A percentile compares a stretch with the other conserved stretches of the same genome.
Conservation (phyloP, 345 rosid species). For the Rhodomyrtus tomentosa region DNA sequence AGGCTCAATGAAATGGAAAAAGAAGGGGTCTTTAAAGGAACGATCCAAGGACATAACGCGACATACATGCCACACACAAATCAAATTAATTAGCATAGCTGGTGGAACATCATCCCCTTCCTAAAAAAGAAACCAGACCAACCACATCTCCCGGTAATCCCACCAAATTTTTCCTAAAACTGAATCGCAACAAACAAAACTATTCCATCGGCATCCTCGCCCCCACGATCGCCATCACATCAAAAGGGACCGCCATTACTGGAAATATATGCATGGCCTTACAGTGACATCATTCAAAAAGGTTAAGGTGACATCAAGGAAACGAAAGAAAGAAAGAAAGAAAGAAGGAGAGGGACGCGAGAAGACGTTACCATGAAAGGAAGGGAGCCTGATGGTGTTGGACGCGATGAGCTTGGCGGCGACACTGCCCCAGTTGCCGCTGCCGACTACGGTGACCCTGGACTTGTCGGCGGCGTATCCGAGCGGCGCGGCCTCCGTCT, state of each 20-base stretch:
- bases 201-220: not conserved
- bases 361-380: constrained; percentile 52
- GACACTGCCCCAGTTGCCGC: constrained; percentile 99
- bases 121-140: not conserved
- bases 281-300: not conserved
- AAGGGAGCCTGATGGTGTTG: constrained; percentile 57
- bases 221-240: not conserved
- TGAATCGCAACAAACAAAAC: not conserved
- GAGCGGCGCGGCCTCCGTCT: not conserved
- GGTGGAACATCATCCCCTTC: not conserved
- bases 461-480: constrained; percentile 11
- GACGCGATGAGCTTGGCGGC: constrained; percentile 96
- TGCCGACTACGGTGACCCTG: constrained; percentile 77
- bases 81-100: not conserved
- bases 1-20: not conserved
- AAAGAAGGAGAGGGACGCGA: not conserved
- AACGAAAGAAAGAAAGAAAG: not conserved
- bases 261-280: not conserved
- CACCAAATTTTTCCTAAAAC: not conserved
- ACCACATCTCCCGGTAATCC: not conserved
- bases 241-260: not conserved
- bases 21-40: not conserved
- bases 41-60: not conserved
- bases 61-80: not conserved
- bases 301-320: not conserved